These are phyloP conservation scores for Tricholoma matsutake DNA, from an alignment of 768 basidiomycete genomes.

Conservation along the genomic window DNA sequence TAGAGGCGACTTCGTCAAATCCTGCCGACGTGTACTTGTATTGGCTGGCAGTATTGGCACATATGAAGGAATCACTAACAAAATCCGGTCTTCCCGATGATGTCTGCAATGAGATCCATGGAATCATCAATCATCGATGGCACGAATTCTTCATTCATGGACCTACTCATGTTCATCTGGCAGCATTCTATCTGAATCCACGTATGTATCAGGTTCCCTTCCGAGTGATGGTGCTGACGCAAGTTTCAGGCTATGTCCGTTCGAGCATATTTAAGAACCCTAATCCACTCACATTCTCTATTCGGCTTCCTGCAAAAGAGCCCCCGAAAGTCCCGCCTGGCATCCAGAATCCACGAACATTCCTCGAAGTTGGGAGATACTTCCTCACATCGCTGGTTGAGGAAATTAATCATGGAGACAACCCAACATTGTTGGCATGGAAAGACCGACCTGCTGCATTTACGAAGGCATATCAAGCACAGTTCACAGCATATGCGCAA, in stretches of 20 bases:
- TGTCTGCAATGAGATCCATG: slow-evolving; percentile 22
- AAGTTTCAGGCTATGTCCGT: slow-evolving; percentile 13
- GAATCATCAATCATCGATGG: slow-evolving; percentile 27
- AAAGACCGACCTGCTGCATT: slow-evolving; percentile 17
- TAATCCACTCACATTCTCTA: slow-evolving; percentile 24
- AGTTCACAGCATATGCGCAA: slow-evolving; percentile 26
- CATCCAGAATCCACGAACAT: slow-evolving; percentile 21
- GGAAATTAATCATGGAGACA: slow-evolving; percentile 19
- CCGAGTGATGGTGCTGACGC: not conserved
- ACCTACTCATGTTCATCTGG: slow-evolving; percentile 27
- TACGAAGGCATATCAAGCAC: slow-evolving; percentile 16
- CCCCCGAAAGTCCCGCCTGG: slow-evolving; percentile 19
- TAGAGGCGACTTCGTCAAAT: slow-evolving; percentile 26
- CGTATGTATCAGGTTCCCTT: slow-evolving; percentile 11
- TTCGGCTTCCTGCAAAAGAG: slow-evolving; percentile 17
- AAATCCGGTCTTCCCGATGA: slow-evolving; percentile 14
- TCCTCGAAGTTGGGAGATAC: slow-evolving; percentile 21
- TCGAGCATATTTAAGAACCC: slow-evolving; percentile 26
- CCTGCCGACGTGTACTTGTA: slow-evolving; percentile 33
- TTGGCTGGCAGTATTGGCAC: slow-evolving; percentile 30
- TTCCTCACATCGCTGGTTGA: slow-evolving; percentile 13
- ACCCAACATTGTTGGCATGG: slow-evolving; percentile 14
- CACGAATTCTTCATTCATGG: slow-evolving; percentile 26
- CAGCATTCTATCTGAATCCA: slow-evolving; percentile 32
- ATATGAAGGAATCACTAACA: slow-evolving; percentile 15